Evolutionary conservation across 1,284 basidiomycete species (phyloP).

Genomic region (Apiotrichum brassicae): DNA sequence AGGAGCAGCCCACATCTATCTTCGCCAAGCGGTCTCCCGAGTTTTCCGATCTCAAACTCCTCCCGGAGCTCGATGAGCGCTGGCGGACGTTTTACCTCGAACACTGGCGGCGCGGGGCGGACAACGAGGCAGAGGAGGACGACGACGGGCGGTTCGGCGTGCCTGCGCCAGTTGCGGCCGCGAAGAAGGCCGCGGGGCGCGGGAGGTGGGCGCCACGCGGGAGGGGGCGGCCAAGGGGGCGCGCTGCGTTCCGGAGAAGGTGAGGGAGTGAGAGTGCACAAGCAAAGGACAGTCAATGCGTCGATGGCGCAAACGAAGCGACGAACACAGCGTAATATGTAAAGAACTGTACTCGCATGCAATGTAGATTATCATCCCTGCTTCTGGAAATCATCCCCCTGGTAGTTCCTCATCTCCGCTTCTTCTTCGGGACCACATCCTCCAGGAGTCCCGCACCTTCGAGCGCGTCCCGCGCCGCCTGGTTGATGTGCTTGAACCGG

Average conservation of each 20-base stretch:
- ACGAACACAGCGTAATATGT: background rate
- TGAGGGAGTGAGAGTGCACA: background rate
- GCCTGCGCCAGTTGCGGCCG: background rate
- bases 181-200: background rate
- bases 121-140: slow-evolving; percentile 2
- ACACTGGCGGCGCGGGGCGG: slow-evolving; percentile 35
- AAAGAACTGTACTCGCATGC: too few species aligned
- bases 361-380: background rate
- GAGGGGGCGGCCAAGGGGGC: background rate
- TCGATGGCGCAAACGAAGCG: too few species aligned
- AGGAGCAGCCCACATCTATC: background rate
- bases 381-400: background rate
- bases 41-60: slow-evolving; percentile 13
- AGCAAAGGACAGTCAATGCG: too few species aligned
- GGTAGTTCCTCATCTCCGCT: background rate
- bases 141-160: slow-evolving; percentile 4
- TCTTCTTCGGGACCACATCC: slow-evolving; percentile 5
- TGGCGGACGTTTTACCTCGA: slow-evolving; percentile 29
- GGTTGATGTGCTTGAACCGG: slow-evolving; percentile 87
- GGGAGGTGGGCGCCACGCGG: background rate
- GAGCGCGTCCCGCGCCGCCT: slow-evolving; percentile 77
- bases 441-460: slow-evolving; percentile 75
- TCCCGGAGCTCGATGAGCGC: slow-evolving; percentile 18
- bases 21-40: background rate
- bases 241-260: background rate